Conservation (phyloP, 2,329 filamentous ascomycete species). For the Myriosclerotinia curreyana region DNA sequence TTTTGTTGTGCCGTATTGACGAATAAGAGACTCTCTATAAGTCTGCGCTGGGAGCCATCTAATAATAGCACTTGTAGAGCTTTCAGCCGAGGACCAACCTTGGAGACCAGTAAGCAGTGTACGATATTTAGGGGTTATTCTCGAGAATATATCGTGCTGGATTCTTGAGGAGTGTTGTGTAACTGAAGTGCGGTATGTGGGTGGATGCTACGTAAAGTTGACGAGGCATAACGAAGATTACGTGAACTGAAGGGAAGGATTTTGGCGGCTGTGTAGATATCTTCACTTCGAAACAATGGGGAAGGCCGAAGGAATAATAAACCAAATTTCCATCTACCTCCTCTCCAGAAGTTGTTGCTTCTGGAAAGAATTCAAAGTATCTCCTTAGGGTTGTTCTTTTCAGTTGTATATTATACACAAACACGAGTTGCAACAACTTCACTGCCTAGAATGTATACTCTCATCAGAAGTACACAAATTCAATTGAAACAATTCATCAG, state of each 20-base stretch:
- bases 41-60: not conserved
- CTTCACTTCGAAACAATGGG: too few relatives aligned
- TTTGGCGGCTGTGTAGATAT: too few relatives aligned
- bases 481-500: not conserved
- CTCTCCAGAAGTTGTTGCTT: not conserved
- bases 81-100: too few relatives aligned
- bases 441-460: not conserved
- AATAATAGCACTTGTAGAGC: not conserved
- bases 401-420: not conserved
- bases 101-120: too few relatives aligned
- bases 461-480: not conserved
- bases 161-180: not conserved
- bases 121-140: not conserved
- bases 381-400: not conserved
- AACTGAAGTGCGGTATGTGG: not conserved
- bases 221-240: not conserved
- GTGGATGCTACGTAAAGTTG: not conserved
- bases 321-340: not conserved
- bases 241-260: too few relatives aligned
- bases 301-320: too few relatives aligned
- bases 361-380: not conserved
- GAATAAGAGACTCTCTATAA: not conserved
- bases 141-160: not conserved
- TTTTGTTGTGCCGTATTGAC: not conserved
- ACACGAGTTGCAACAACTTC: not conserved